phyloP scores from a whole-genome alignment of 345 rosid species.

The Kernera saxatilis region DNA sequence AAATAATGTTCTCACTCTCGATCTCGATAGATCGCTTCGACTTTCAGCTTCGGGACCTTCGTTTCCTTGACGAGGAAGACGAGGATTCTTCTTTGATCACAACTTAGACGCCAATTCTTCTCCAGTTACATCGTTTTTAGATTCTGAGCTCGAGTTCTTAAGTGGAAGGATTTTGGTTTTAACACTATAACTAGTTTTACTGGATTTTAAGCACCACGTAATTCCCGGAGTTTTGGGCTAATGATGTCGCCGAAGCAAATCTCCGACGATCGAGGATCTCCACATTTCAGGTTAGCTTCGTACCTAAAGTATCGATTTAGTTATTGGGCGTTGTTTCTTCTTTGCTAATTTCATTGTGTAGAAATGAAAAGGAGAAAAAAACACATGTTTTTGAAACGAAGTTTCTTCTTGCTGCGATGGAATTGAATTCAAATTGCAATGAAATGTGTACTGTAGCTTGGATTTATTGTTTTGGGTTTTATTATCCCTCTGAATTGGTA shows the following conservation, averaged over 20 bases:
- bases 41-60: not conserved
- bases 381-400: not conserved
- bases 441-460: not conserved
- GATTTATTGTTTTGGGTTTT: not conserved
- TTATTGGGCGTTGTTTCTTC: not conserved
- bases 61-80: slow-evolving; percentile 22
- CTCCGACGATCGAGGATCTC: slow-evolving; percentile 76
- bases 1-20: not conserved
- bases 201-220: not conserved
- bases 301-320: not conserved
- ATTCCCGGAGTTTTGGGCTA: not conserved
- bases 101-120: not conserved
- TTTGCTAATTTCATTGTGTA: not conserved
- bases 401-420: not conserved
- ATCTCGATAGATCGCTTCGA: slow-evolving; percentile 18
- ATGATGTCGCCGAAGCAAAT: slow-evolving; percentile 80
- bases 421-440: not conserved
- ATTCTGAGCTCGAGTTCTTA: not conserved
- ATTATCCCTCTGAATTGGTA: not conserved
- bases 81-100: slow-evolving; percentile 3
- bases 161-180: not conserved
- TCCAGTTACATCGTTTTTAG: not conserved
- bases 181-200: not conserved
- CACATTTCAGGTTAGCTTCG: slow-evolving; percentile 53
- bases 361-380: not conserved